phyloP scores from a whole-genome alignment of 352 stramenopile genomes.

The Phytopythium litorale region DNA sequence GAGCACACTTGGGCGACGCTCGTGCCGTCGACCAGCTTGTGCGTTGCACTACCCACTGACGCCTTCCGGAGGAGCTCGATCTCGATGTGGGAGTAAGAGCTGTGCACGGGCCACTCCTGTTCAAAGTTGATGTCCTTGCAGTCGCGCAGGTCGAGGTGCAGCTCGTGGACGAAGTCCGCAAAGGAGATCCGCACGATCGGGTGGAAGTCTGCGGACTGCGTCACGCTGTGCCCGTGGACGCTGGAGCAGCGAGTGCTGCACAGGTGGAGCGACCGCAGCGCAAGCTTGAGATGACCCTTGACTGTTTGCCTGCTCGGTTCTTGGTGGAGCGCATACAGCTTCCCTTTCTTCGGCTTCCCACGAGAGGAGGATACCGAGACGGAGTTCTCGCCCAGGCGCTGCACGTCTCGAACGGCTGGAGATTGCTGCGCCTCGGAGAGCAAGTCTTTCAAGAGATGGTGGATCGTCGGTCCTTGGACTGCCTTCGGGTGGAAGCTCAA shows the following conservation, averaged over 20 bases:
- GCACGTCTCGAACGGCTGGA: neutral
- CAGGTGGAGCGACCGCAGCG: constrained; percentile 23
- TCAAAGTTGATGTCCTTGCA: constrained; percentile 17
- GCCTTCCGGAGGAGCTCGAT: constrained; percentile 21
- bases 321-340: neutral
- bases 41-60: constrained; percentile 6
- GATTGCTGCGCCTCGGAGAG: neutral
- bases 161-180: constrained; percentile 21
- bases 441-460: constrained; percentile 6
- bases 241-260: constrained; percentile 30
- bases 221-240: constrained; percentile 18
- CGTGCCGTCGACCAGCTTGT: constrained; percentile 12
- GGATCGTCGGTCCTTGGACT: constrained; percentile 11
- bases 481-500: constrained; percentile 14
- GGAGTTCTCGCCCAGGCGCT: neutral
- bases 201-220: constrained; percentile 22
- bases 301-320: constrained; percentile 3
- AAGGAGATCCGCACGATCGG: constrained; percentile 23
- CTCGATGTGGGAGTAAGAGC: constrained; percentile 18
- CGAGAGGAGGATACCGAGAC: neutral
- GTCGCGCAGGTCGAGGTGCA: constrained; percentile 10
- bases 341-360: constrained; percentile 6
- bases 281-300: constrained; percentile 10
- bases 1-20: constrained; percentile 6
- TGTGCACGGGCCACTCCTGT: constrained; percentile 28